Base-by-base conservation (phyloP, 1,284 basidiomycete genomes). In the Kwoniella shivajii region DNA sequence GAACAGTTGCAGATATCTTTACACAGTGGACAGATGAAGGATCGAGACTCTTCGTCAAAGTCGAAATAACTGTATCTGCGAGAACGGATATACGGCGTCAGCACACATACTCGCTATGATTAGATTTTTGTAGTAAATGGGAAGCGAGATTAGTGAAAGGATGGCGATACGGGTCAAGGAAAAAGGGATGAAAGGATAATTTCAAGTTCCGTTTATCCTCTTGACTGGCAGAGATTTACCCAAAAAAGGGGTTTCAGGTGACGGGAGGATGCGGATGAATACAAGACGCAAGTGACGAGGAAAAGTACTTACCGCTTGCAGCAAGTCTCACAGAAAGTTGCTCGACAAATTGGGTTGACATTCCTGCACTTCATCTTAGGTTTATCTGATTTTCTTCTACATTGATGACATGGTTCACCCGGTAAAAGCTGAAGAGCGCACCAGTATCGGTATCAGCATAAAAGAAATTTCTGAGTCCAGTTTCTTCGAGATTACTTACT, bases 21-120 rank as follows among this genome's bases (percentile, higher is more conserved):
- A 57, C 75, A 78, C 6, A 67, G 60, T 0, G 76, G 76, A 42
- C 76, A 78, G 50, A 76, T 69, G 62, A 73, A 76, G 0, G 69
- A 66, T 2, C 73, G 65, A 16, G 67, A 62, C 7, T 74, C 66
- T 31, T 65, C 65, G 50, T 76, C 75, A 50, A 76, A 78, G 3
- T 65, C 62, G 46, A 78, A 73, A 49, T 72, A 71, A 56, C 63
- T 59, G 59, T 77, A 76, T 22, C 74, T 76, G 54, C n/a, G n/a
- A n/a, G n/a, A n/a, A n/a, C n/a, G n/a, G n/a, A n/a, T n/a, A n/a
- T n/a, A n/a, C n/a, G 9, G 30, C 30, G n/a, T n/a, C n/a, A n/a
- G n/a, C n/a, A n/a, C n/a, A n/a, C n/a, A n/a, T n/a, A n/a, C n/a
- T n/a, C n/a, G n/a, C n/a, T n/a, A n/a, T n/a, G n/a, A n/a, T n/a